Percentiles rank a stretch among this genome's conserved stretches.
phyloP scores from a whole-genome alignment of 768 basidiomycete species.

The Xerocomellus chrysenteron region DNA sequence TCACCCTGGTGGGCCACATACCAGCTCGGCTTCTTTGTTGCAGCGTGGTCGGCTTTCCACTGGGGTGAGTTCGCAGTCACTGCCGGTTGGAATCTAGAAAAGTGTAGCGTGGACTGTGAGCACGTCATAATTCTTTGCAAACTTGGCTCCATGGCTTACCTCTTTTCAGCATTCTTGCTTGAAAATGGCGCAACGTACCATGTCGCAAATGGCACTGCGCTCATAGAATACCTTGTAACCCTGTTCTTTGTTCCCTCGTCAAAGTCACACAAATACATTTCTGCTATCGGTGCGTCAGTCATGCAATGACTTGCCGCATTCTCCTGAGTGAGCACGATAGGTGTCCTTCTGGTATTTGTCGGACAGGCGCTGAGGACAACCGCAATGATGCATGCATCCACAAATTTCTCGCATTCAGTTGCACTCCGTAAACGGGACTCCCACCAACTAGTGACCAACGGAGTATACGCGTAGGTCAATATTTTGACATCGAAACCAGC shows the following conservation, averaged over 20 bases:
- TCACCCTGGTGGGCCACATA: conserved; percentile 63
- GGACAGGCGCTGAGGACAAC: conserved; percentile 81
- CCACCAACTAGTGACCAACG: conserved; percentile 83
- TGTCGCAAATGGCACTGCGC: conserved; percentile 72
- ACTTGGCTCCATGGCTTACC: conserved; percentile 3
- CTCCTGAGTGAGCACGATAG: conserved; percentile 38
- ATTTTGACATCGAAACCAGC: neutral
- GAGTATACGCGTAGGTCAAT: conserved; percentile 76
- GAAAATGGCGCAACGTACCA: conserved; percentile 89
- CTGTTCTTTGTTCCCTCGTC: conserved; percentile 63
- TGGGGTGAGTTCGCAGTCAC: conserved; percentile 95
- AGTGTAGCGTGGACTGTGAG: conserved; percentile 92
- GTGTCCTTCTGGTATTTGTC: conserved; percentile 56
- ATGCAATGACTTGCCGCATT: neutral
- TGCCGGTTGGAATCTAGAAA: conserved; percentile 92
- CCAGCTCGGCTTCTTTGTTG: conserved; percentile 80
- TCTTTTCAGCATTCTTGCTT: conserved; percentile 76
- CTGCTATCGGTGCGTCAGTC: conserved; percentile 50
- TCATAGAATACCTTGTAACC: conserved; percentile 77
- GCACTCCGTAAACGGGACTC: conserved; percentile 68
- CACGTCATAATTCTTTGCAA: conserved; percentile 12
- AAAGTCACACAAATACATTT: conserved; percentile 60
- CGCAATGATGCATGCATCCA: conserved; percentile 96
- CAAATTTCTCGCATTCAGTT: conserved; percentile 90
- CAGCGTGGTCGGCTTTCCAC: conserved; percentile 86